phyloP scores from a whole-genome alignment of 208 protist species.

The Crithidia expoeki region DNA sequence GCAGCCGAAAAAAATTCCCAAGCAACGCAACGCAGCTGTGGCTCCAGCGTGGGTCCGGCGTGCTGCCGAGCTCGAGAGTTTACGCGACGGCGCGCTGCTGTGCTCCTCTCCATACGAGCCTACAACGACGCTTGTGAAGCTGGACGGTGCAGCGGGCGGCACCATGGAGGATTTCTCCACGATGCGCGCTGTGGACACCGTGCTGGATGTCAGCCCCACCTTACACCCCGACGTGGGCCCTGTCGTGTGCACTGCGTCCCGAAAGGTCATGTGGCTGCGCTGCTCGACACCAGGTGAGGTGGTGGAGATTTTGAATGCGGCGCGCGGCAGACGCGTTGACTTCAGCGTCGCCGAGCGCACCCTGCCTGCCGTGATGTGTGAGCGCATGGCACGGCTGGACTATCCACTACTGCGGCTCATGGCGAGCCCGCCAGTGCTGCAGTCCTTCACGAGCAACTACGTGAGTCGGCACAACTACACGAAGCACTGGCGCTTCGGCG shows the following conservation, averaged over 20 bases:
- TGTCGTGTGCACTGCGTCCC: constrained; percentile 19
- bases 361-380: constrained; percentile 9
- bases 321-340: background rate
- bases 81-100: constrained; percentile 46
- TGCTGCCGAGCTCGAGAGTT: constrained; percentile 28
- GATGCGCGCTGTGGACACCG: constrained; percentile 8
- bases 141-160: constrained; percentile 31
- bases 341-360: constrained; percentile 15
- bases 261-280: constrained; percentile 17
- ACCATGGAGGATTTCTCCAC: constrained; percentile 30
- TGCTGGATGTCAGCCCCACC: constrained; percentile 22
- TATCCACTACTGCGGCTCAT: constrained; percentile 20
- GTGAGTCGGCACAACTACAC: constrained; percentile 23
- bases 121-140: constrained; percentile 41
- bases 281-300: background rate
- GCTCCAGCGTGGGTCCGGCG: constrained; percentile 23
- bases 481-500: constrained; percentile 39
- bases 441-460: constrained; percentile 8
- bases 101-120: constrained; percentile 59
- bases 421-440: constrained; percentile 23
- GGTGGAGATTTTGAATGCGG: constrained; percentile 2
- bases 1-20: background rate
- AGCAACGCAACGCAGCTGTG: background rate
- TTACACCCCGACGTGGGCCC: constrained; percentile 16
- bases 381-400: constrained; percentile 13